Evolutionary conservation across 371 early-diverging fungal species (phyloP).

Genomic region (Mucor lusitanicus): DNA sequence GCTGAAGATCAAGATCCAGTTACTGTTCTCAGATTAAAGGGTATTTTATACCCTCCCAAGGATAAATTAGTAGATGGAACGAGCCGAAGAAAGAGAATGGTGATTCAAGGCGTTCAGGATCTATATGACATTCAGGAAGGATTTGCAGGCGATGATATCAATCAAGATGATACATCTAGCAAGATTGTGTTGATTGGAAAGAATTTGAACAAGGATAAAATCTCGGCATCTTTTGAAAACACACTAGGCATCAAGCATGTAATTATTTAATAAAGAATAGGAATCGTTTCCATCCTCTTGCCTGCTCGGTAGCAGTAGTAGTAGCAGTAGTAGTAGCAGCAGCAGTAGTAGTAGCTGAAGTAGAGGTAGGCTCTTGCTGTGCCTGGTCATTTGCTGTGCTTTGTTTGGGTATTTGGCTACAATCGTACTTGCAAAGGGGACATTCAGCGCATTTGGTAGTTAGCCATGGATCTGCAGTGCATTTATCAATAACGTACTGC

Average conservation of each 20-base stretch:
- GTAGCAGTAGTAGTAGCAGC: too few species aligned
- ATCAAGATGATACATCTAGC: constrained; percentile 36
- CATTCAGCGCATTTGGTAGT: constrained; percentile 8
- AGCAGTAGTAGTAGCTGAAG: too few species aligned
- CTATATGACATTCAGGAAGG: constrained; percentile 83
- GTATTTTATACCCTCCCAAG: constrained; percentile 63
- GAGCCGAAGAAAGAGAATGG: constrained; percentile 43
- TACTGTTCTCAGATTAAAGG: constrained; percentile 84
- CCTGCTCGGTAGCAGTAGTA: neutral
- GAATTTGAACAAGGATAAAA: constrained; percentile 40
- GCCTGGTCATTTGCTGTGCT: neutral
- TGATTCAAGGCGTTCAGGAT: constrained; percentile 92
- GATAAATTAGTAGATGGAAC: constrained; percentile 4
- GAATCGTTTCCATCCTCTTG: neutral
- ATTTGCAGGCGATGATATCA: constrained; percentile 42
- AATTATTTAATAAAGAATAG: constrained; percentile 14
- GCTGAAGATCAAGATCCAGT: constrained; percentile 28
- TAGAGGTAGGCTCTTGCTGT: neutral
- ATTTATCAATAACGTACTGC: neutral
- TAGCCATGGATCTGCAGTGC: constrained; percentile 5
- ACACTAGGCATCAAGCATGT: constrained; percentile 24
- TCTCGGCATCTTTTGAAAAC: constrained; percentile 45
- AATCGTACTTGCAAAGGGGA: constrained; percentile 13
- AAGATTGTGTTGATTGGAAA: constrained; percentile 78
- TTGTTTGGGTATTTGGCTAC: neutral